These are phyloP conservation scores for Solanum chiquidenum DNA, from an alignment of 257 asterid species.

Conservation along the genomic window DNA sequence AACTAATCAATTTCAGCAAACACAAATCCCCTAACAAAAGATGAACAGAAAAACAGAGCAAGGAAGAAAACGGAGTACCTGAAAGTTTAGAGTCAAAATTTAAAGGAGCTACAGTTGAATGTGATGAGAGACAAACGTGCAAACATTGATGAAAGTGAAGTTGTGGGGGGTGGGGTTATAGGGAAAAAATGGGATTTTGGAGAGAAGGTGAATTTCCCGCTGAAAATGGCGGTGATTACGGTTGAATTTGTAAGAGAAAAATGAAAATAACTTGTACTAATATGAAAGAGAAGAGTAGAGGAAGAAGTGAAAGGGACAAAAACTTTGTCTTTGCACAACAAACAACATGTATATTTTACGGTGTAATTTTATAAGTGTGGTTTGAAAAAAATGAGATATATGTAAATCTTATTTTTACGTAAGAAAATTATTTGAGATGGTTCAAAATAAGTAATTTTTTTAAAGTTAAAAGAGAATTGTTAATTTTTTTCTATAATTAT, in stretches of 20 bases:
- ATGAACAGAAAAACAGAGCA: background rate
- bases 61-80: background rate
- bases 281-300: background rate
- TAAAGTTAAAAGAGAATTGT: too few relatives aligned
- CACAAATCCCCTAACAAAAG: background rate
- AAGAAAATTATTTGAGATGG: background rate
- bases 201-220: slow-evolving; percentile 38
- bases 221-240: slow-evolving; percentile 65
- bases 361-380: too few relatives aligned
- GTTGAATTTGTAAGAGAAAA: slow-evolving; percentile 1
- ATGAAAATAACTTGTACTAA: background rate
- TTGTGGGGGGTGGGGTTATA: background rate
- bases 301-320: slow-evolving; percentile 26
- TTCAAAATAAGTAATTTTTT: too few relatives aligned
- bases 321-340: slow-evolving; percentile 3
- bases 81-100: background rate
- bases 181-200: background rate
- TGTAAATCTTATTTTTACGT: fast-evolving
- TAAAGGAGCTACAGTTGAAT: background rate
- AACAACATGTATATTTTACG: too few relatives aligned
- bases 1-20: background rate
- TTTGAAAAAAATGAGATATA: fast-evolving
- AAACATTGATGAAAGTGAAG: background rate
- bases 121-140: background rate
- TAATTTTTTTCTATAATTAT: too few relatives aligned